These are phyloP conservation scores for Plasmodium reichenowi DNA, from an alignment of 169 alveolate genomes.

Conservation along the genomic window DNA sequence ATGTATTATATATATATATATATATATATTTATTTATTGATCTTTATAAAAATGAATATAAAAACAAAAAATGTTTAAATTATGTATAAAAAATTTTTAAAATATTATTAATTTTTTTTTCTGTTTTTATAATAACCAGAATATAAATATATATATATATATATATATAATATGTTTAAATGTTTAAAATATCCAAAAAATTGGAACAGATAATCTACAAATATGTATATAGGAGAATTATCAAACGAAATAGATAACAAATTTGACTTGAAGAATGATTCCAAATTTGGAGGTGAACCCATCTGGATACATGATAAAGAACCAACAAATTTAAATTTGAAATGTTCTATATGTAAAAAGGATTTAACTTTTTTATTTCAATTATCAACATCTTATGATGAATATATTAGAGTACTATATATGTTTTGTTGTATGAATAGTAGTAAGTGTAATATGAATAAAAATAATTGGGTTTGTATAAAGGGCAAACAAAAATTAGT, in stretches of 20 bases:
- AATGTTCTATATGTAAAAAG: conserved; percentile 56
- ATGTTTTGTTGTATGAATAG: conserved; percentile 62
- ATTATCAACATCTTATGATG: conserved; percentile 61
- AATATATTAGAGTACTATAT: conserved; percentile 63
- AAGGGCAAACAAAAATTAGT: conserved; percentile 46
- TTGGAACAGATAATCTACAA: background rate
- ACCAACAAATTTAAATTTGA: conserved; percentile 33
- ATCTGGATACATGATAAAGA: conserved; percentile 55
- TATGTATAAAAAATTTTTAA: too few relatives aligned
- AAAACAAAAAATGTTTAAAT: too few relatives aligned
- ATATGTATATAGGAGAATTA: conserved; percentile 60
- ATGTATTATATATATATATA: too few relatives aligned
- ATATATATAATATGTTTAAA: too few relatives aligned
- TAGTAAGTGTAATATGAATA: conserved; percentile 61
- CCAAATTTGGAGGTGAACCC: conserved; percentile 74
- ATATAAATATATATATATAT: too few relatives aligned
- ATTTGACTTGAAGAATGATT: conserved; percentile 62
- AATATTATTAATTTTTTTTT: too few relatives aligned
- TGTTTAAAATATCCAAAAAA: background rate
- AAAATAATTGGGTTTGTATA: conserved; percentile 65
- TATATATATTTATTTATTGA: too few relatives aligned
- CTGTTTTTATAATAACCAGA: too few relatives aligned
- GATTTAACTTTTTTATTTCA: conserved; percentile 63
- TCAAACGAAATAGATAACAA: conserved; percentile 50
- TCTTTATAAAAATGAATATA: too few relatives aligned